phyloP scores from a whole-genome alignment of 106 monocot species.

The Alisma plantagoaquatica region DNA sequence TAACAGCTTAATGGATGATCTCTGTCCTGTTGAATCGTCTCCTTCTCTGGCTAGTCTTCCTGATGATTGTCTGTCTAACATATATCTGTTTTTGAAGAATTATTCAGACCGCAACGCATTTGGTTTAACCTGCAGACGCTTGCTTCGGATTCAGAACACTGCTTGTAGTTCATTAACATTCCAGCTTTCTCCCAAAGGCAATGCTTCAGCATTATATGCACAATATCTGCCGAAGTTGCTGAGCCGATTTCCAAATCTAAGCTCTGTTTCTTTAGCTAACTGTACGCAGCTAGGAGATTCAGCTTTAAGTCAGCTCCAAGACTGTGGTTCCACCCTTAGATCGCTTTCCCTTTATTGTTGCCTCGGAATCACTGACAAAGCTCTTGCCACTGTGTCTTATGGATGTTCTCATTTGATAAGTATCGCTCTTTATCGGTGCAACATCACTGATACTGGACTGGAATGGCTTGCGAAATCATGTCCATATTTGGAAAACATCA shows the following conservation, averaged over 20 bases:
- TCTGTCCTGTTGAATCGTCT: neutral
- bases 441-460: constrained; percentile 56
- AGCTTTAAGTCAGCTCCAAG: constrained; percentile 21
- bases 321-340: constrained; percentile 26
- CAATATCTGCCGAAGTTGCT: constrained; percentile 41
- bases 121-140: constrained; percentile 57
- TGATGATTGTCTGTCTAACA: constrained; percentile 36
- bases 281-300: constrained; percentile 52
- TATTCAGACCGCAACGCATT: constrained; percentile 44
- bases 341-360: constrained; percentile 65
- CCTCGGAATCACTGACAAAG: constrained; percentile 46
- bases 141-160: constrained; percentile 56
- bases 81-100: constrained; percentile 40
- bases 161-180: constrained; percentile 43
- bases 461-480: constrained; percentile 37
- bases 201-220: constrained; percentile 14
- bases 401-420: constrained; percentile 40
- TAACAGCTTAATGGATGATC: neutral
- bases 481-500: constrained; percentile 37
- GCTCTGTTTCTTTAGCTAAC: constrained; percentile 38
- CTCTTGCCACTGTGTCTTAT: constrained; percentile 29
- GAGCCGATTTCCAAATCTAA: constrained; percentile 43
- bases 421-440: constrained; percentile 56
- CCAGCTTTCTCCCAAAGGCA: constrained; percentile 33
- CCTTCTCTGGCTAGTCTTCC: constrained; percentile 16